A percentile compares a stretch with the other conserved stretches of the same genome.
These are phyloP conservation scores for Emergomyces pasteurianus DNA, from an alignment of 2,329 filamentous ascomycete genomes.

Conservation along the genomic window DNA sequence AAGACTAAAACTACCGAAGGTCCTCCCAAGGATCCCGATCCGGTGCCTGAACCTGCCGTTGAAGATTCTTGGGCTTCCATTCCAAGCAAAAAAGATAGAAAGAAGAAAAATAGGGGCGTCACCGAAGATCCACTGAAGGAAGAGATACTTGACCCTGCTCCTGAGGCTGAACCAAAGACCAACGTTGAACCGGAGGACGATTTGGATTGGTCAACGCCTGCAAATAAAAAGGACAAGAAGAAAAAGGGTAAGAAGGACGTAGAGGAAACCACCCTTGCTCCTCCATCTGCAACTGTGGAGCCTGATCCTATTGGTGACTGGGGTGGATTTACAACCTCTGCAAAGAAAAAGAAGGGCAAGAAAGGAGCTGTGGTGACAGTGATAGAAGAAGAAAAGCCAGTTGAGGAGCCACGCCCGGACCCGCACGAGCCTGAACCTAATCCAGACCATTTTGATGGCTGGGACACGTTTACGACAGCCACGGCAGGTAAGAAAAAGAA, in stretches of 20 bases:
- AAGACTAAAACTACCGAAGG: constrained; percentile 27
- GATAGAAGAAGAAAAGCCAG: constrained; percentile 13
- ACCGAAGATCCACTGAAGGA: background rate
- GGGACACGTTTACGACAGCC: constrained; percentile 40
- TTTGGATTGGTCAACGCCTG: background rate
- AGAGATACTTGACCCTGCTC: background rate
- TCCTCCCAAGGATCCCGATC: constrained; percentile 15
- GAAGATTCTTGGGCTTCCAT: constrained; percentile 13
- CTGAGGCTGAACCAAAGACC: constrained; percentile 8
- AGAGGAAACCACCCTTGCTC: constrained; percentile 24
- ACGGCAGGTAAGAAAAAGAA: constrained; percentile 44
- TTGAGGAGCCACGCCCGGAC: background rate
- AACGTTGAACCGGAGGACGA: constrained; percentile 17
- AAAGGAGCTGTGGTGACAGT: constrained; percentile 30
- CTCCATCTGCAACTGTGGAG: constrained; percentile 10
- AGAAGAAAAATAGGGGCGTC: constrained; percentile 14
- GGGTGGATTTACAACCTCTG: constrained; percentile 3
- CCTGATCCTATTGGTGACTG: constrained; percentile 24
- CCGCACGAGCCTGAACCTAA: constrained; percentile 5
- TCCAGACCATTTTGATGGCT: constrained; percentile 30
- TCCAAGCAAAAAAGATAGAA: constrained; percentile 30
- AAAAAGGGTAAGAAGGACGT: constrained; percentile 37
- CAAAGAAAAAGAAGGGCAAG: constrained; percentile 39
- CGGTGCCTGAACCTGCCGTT: constrained; percentile 11
- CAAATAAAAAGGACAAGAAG: constrained; percentile 6